A percentile compares a stretch with the other conserved stretches of the same genome.
Evolutionary conservation across 805 yeast species (phyloP).

Genomic region (Candida montana): DNA sequence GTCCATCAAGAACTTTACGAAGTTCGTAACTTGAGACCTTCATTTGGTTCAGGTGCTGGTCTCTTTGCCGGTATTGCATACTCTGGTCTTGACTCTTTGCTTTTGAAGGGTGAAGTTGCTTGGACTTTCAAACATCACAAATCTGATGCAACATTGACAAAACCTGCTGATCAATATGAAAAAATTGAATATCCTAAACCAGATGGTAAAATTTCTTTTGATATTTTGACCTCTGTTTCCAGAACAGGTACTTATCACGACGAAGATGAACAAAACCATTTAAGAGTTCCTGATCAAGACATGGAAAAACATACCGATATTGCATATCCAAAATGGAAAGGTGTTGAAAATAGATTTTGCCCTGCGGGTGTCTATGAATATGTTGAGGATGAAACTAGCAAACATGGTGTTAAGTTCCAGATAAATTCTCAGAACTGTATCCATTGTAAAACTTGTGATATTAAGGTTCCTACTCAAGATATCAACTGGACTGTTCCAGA

Average conservation of each 20-base stretch:
- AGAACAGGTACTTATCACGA: conserved; percentile 96
- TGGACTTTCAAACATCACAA: conserved; percentile 74
- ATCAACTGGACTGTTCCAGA: conserved; percentile 97
- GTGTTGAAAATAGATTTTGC: conserved; percentile 88
- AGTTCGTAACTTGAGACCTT: conserved; percentile 89
- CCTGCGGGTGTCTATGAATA: conserved; percentile 99
- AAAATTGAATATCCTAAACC: conserved; percentile 93
- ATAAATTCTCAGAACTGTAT: conserved; percentile 97
- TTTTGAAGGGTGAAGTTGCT: conserved; percentile 76
- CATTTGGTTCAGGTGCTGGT: conserved; percentile 76
- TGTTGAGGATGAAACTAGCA: conserved; percentile 52
- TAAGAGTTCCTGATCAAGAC: conserved; percentile 63
- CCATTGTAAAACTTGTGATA: conserved; percentile 98
- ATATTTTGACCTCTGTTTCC: conserved; percentile 88
- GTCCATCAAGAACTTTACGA: conserved; percentile 74
- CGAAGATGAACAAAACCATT: conserved; percentile 89
- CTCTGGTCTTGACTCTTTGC: conserved; percentile 77
- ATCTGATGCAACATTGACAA: conserved; percentile 71
- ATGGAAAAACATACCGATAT: conserved; percentile 58
- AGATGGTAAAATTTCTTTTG: conserved; percentile 89
- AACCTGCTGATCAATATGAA: conserved; percentile 55
- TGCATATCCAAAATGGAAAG: conserved; percentile 73
- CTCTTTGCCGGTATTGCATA: conserved; percentile 74
- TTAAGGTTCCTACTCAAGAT: conserved; percentile 92
- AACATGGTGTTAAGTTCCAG: conserved; percentile 73